phyloP scores from a whole-genome alignment of 2,329 filamentous ascomycete species.

The Diplodia seriata region DNA sequence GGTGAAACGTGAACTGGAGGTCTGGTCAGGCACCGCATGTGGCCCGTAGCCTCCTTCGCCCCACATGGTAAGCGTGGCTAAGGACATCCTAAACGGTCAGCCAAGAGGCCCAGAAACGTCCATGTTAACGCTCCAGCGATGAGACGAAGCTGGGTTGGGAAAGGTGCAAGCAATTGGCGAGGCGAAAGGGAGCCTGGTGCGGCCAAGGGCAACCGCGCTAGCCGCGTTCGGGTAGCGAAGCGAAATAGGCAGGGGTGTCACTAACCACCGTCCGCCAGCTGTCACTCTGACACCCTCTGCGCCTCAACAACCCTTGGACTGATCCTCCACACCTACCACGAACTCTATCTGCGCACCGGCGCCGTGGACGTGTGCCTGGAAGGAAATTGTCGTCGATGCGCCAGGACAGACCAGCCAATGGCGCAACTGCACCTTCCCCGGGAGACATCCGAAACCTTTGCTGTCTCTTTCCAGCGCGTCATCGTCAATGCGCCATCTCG shows the following conservation, averaged over 20 bases:
- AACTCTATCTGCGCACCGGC: not conserved
- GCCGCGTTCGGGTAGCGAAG: not conserved
- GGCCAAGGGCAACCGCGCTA: not conserved
- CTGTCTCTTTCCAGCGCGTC: constrained; percentile 4
- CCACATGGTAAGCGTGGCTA: not conserved
- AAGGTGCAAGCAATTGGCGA: not conserved
- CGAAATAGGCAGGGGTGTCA: constrained; percentile 15
- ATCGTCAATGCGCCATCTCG: constrained; percentile 17
- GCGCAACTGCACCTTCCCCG: constrained; percentile 5
- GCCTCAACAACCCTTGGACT: constrained; percentile 10
- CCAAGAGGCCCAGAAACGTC: not conserved
- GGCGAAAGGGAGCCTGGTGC: not conserved
- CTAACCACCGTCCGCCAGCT: not conserved
- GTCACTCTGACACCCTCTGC: constrained; percentile 22
- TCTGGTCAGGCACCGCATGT: not conserved
- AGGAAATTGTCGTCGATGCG: constrained; percentile 1
- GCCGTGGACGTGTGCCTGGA: not conserved
- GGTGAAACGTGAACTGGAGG: not conserved
- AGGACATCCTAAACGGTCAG: not conserved
- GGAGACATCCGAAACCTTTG: constrained; percentile 9
- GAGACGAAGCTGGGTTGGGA: constrained; percentile 4
- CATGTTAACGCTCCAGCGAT: not conserved
- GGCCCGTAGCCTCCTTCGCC: not conserved
- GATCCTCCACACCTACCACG: constrained; percentile 2
- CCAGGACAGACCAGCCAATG: constrained; percentile 15